Evolutionary conservation across 2,329 filamentous ascomycete species (phyloP).

Genomic region (Xenoacremonium recifei): DNA sequence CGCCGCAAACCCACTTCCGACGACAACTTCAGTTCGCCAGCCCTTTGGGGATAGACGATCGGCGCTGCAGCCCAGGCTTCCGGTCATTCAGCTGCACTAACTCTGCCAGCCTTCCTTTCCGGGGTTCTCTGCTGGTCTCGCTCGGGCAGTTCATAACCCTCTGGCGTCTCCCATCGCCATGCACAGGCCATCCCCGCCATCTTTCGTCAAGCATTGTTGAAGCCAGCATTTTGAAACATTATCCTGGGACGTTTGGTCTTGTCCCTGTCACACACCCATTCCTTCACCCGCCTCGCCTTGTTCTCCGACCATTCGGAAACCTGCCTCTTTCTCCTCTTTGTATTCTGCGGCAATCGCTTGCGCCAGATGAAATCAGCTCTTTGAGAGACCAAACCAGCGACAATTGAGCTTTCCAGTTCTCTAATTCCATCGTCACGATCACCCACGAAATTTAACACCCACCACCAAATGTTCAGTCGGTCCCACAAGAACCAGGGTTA

Average conservation of each 20-base stretch:
- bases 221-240: conserved; percentile 14
- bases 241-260: conserved; percentile 1
- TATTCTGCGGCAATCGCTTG: background rate
- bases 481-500: conserved; percentile 30
- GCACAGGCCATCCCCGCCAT: conserved; percentile 16
- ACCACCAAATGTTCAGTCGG: conserved; percentile 37
- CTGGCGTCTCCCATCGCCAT: conserved; percentile 16
- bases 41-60: conserved; percentile 5
- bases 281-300: conserved; percentile 5
- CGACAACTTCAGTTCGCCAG: too few species aligned
- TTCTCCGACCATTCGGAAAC: conserved; percentile 2
- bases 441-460: conserved; percentile 11
- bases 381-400: too few species aligned
- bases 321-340: conserved; percentile 8
- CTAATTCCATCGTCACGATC: conserved; percentile 4
- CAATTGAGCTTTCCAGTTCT: too few species aligned
- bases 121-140: too few species aligned
- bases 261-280: conserved; percentile 6
- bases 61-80: too few species aligned
- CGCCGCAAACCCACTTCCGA: too few species aligned
- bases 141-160: too few species aligned
- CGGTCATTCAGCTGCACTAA: too few species aligned
- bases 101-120: conserved; percentile 1
- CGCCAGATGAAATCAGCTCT: conserved; percentile 2
- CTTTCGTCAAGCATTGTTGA: conserved; percentile 12